These are phyloP conservation scores for Fragaria iinumae DNA, from an alignment of 306 rosid species.

Conservation along the genomic window DNA sequence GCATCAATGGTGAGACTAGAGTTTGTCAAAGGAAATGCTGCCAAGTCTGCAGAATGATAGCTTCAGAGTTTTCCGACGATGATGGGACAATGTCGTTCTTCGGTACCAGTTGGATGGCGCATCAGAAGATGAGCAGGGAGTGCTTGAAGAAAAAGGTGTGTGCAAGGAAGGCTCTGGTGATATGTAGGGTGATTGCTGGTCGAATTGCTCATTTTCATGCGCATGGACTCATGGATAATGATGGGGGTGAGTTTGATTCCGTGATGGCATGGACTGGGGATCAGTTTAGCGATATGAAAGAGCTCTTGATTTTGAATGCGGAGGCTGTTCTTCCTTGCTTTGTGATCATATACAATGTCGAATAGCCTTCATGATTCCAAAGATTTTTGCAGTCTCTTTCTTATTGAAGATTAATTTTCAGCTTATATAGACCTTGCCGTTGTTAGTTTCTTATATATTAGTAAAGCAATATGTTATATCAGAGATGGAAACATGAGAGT, in stretches of 20 bases:
- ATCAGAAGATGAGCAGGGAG: constrained; percentile 18
- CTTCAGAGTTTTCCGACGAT: neutral
- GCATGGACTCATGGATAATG: neutral
- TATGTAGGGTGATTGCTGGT: constrained; percentile 33
- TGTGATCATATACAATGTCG: constrained; percentile 25
- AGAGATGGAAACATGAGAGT: neutral
- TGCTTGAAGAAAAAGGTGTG: neutral
- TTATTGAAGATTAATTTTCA: neutral
- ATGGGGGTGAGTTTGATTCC: constrained; percentile 34
- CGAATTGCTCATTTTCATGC: constrained; percentile 18
- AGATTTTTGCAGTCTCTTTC: neutral
- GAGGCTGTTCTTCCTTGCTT: constrained; percentile 40
- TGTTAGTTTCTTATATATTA: neutral
- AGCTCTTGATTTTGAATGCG: constrained; percentile 24
- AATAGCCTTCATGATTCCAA: neutral
- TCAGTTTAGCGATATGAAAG: constrained; percentile 7
- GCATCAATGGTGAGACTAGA: neutral
- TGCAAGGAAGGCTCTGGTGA: constrained; percentile 28
- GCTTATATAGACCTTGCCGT: neutral
- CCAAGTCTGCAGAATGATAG: constrained; percentile 27
- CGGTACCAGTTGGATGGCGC: constrained; percentile 29
- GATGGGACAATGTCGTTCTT: constrained; percentile 9
- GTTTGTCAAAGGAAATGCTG: constrained; percentile 22
- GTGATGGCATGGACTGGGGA: constrained; percentile 5
- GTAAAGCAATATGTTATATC: neutral